A percentile compares a stretch with the other conserved stretches of the same genome.
Evolutionary conservation across 2,329 filamentous ascomycete species (phyloP).

Genomic region (Biscogniauxia marginata): DNA sequence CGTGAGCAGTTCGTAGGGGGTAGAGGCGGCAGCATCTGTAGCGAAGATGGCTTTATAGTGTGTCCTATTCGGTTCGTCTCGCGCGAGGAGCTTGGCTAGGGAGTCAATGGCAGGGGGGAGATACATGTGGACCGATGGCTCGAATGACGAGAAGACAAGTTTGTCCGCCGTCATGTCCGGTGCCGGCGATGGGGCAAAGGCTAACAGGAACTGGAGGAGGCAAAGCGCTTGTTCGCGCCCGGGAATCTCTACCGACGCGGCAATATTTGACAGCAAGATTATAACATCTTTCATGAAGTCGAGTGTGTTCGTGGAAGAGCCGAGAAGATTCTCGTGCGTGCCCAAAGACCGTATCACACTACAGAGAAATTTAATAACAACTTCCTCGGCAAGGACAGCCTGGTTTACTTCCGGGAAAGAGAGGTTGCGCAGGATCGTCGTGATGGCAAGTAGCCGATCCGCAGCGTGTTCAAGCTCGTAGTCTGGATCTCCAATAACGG

Average conservation of each 20-base stretch:
- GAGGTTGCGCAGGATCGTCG: slow-evolving; percentile 87
- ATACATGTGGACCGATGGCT: slow-evolving; percentile 80
- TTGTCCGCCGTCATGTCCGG: slow-evolving; percentile 57
- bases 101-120: slow-evolving; percentile 87
- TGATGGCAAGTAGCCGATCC: slow-evolving; percentile 84
- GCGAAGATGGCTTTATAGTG: slow-evolving; percentile 82
- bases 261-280: slow-evolving; percentile 84
- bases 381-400: slow-evolving; percentile 67
- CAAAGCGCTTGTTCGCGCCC: slow-evolving; percentile 84
- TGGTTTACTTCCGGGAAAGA: slow-evolving; percentile 82
- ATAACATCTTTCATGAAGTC: slow-evolving; percentile 98
- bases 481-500: slow-evolving; percentile 70
- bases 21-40: slow-evolving; percentile 62
- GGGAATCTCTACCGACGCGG: slow-evolving; percentile 75
- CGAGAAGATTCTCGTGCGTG: slow-evolving; percentile 81
- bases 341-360: slow-evolving; percentile 83
- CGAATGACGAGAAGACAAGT: slow-evolving; percentile 77
- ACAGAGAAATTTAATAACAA: slow-evolving; percentile 80
- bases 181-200: slow-evolving; percentile 79
- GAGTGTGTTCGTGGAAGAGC: slow-evolving; percentile 78
- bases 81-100: slow-evolving; percentile 84
- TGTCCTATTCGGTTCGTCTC: slow-evolving; percentile 88
- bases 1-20: slow-evolving; percentile 78
- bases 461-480: slow-evolving; percentile 85
- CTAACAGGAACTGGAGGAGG: slow-evolving; percentile 82